phyloP scores from a whole-genome alignment of 2,329 filamentous ascomycete species.

The Penicillium digitatum region DNA sequence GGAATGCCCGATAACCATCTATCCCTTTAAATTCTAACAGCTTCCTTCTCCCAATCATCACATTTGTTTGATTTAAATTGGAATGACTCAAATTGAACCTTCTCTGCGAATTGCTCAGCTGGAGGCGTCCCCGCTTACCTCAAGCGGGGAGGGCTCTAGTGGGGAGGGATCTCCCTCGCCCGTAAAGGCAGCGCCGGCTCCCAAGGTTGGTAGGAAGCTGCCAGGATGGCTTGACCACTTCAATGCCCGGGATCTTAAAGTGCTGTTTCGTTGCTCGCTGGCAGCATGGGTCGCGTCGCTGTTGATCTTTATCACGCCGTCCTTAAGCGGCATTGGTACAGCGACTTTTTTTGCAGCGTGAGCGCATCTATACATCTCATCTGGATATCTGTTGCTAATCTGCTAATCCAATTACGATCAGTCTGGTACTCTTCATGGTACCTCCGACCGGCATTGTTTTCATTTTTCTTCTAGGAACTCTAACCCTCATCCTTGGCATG shows the following conservation, averaged over 20 bases:
- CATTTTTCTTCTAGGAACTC: conserved; percentile 43
- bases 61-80: not conserved
- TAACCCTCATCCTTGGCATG: conserved; percentile 48
- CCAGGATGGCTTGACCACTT: conserved; percentile 42
- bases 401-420: conserved; percentile 13
- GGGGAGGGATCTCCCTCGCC: conserved; percentile 6
- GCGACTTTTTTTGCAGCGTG: conserved; percentile 46
- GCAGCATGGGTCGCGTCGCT: conserved; percentile 48
- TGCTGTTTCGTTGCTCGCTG: conserved; percentile 46
- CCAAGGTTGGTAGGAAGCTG: conserved; percentile 17
- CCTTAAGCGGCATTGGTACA: conserved; percentile 40
- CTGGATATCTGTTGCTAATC: conserved; percentile 11
- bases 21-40: not conserved
- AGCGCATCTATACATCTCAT: conserved; percentile 3
- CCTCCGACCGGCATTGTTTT: conserved; percentile 48
- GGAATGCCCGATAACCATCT: not conserved
- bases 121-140: conserved; percentile 2
- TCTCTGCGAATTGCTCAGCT: conserved; percentile 7
- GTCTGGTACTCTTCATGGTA: conserved; percentile 44
- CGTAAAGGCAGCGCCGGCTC: not conserved
- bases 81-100: conserved; percentile 3
- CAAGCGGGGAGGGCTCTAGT: conserved; percentile 8
- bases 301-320: conserved; percentile 48
- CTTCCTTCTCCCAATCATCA: not conserved
- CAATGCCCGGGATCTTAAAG: conserved; percentile 48